phyloP scores from a whole-genome alignment of 352 stramenopile genomes.

The Aphanomyces astaci region DNA sequence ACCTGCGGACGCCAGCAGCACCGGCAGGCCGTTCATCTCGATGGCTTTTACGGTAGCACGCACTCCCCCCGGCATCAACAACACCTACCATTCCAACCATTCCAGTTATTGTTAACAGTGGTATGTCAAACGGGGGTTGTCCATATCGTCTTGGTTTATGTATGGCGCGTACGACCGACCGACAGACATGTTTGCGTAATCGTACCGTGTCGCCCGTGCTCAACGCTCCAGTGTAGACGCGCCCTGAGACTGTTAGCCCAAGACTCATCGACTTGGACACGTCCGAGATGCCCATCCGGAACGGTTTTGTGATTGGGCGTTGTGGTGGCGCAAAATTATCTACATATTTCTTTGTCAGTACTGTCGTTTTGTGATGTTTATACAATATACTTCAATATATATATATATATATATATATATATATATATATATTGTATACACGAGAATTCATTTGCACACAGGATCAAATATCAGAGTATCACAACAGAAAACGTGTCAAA shows the following conservation, averaged over 20 bases:
- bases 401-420: slow-evolving; percentile 10
- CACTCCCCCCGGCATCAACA: slow-evolving; percentile 53
- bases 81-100: slow-evolving; percentile 32
- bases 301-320: slow-evolving; percentile 72
- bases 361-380: neutral
- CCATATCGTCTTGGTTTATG: too few relatives aligned
- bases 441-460: too few relatives aligned
- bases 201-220: slow-evolving; percentile 62
- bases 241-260: slow-evolving; percentile 69
- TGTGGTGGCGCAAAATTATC: slow-evolving; percentile 66
- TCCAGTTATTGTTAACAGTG: too few relatives aligned
- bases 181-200: too few relatives aligned
- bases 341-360: slow-evolving; percentile 9
- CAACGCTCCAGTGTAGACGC: slow-evolving; percentile 73
- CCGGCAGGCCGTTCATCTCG: slow-evolving; percentile 58
- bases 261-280: slow-evolving; percentile 81
- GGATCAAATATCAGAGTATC: too few relatives aligned
- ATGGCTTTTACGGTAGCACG: slow-evolving; percentile 55
- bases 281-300: slow-evolving; percentile 80
- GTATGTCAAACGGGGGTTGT: too few relatives aligned
- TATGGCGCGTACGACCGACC: too few relatives aligned
- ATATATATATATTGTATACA: too few relatives aligned
- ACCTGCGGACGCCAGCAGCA: slow-evolving; percentile 55
- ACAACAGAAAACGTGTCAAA: too few relatives aligned
- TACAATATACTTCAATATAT: neutral